Evolutionary conservation across 257 asterid genomes (phyloP), one percentile per base, ranked within the genome.

Genomic region (Nicotiana knightiana): DNA sequence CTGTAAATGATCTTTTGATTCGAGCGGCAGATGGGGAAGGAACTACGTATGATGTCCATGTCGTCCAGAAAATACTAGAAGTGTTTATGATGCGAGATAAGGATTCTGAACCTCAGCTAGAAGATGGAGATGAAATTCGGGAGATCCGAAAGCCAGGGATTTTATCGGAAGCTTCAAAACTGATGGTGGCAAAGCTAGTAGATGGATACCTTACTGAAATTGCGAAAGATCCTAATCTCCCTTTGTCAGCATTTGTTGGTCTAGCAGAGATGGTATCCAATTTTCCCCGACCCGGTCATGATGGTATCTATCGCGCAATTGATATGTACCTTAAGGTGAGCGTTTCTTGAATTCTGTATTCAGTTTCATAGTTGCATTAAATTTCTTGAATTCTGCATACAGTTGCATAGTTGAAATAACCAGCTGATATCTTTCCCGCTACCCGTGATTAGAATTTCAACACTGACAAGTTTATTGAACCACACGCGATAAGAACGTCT

Each of bases 151-250:
- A 30, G 86, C 97, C 93, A 0, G 98, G 99, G 85, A 91, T 96
- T 71, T 88, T 96, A 51, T 92, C 97, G 2, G 99, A 96, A 88
- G 99, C 99, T 64, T 94, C 99, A 6, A 96, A 94, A 90, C 92
- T 96, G 84, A 96, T 96, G 94, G 99, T 94, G 81, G 97, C 96
- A 15, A 96, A 96, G 88, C 90, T 96, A 9, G 88, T 96, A 0
- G 99, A 96, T 53, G 89, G 90, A 58, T 96, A 96, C 90, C 97
- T 96, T 63, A 91, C 89, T 0, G 98, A 96, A 87, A 90, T 96
- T 54, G 97, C 97, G 1, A 94, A 92, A 85, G 99, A 96, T 88
- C 97, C 97, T 24, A 86, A 87, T 64, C 90, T 96, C 15, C 87
- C 93, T 39, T 80, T 93, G 59, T 86, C 92, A 0, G 59, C 76